Conservation (phyloP, 805 yeast species). For the Starmerella bombi region DNA sequence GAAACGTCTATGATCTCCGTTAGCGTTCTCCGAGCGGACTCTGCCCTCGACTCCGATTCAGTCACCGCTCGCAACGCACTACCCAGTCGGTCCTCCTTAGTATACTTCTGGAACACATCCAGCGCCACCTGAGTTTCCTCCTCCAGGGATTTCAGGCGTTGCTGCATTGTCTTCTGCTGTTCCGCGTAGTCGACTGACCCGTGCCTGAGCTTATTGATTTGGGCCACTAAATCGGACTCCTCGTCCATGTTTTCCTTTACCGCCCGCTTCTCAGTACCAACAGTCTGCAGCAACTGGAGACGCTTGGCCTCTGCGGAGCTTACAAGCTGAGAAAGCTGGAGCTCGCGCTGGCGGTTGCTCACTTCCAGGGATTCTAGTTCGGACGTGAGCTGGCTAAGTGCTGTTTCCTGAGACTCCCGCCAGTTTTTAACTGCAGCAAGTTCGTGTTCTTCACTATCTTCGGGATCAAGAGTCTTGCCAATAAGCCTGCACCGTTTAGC, state of each 20-base stretch:
- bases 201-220: not conserved
- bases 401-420: not conserved
- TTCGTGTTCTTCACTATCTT: not conserved
- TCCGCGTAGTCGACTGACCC: not conserved
- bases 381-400: not conserved
- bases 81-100: not conserved
- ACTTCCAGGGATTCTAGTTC: slow-evolving; percentile 14
- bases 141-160: not conserved
- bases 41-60: slow-evolving; percentile 3
- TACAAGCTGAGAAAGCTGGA: slow-evolving; percentile 19
- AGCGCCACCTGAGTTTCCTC: not conserved
- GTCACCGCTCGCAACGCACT: not conserved
- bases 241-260: not conserved
- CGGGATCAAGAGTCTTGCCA: not conserved
- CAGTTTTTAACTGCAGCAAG: not conserved
- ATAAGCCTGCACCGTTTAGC: not conserved
- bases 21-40: not conserved
- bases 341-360: slow-evolving; percentile 26
- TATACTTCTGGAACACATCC: not conserved
- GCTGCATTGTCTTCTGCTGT: not conserved
- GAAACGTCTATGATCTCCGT: not conserved
- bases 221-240: not conserved
- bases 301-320: slow-evolving; percentile 21
- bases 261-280: not conserved
- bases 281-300: slow-evolving; percentile 20